Evolutionary conservation across 805 yeast genomes (phyloP).

Genomic region (Hanseniaspora meyeri): DNA sequence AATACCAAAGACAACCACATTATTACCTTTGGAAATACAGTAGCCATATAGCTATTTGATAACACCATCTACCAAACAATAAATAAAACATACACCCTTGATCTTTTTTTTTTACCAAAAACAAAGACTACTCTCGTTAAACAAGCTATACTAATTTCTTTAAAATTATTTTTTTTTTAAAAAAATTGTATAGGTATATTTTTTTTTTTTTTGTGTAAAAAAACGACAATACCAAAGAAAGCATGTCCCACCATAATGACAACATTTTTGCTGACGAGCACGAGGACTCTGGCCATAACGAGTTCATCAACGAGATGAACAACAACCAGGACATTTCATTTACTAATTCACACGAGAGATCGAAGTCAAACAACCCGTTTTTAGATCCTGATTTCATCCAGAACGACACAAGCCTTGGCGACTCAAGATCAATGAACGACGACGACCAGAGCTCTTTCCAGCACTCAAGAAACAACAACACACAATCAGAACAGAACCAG

Average conservation of each 20-base stretch:
- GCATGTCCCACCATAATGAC: background rate
- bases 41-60: background rate
- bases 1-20: background rate
- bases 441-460: constrained; percentile 10
- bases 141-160: too few relatives aligned
- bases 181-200: too few relatives aligned
- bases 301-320: background rate
- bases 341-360: background rate
- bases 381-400: constrained; percentile 10
- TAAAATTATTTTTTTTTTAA: too few relatives aligned
- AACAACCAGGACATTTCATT: background rate
- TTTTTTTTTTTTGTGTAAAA: too few relatives aligned
- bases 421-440: background rate
- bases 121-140: too few relatives aligned
- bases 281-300: background rate
- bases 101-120: too few relatives aligned
- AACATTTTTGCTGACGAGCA: constrained; percentile 10
- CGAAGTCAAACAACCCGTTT: constrained; percentile 15
- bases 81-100: too few relatives aligned
- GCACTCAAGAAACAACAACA: constrained; percentile 5
- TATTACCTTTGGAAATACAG: too few relatives aligned
- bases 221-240: background rate
- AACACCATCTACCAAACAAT: too few relatives aligned
- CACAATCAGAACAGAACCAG: background rate
- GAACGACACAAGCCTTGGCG: constrained; percentile 19